Evolutionary conservation across 2,329 filamentous ascomycete species (phyloP).

Genomic region (Simplicillium aogashimaense): DNA sequence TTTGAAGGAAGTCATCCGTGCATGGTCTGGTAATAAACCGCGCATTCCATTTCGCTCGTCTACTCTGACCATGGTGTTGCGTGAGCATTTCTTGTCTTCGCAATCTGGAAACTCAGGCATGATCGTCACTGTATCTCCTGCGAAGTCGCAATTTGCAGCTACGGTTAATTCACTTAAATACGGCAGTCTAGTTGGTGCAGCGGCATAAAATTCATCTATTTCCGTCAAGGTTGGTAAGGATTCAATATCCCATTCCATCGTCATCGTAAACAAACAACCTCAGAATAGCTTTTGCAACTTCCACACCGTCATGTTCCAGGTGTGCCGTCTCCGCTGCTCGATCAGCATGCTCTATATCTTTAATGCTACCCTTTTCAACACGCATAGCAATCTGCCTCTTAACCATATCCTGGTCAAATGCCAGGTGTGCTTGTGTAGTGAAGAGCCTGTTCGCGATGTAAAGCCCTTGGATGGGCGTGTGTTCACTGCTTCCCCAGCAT

Average conservation of each 20-base stretch:
- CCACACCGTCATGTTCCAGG: conserved; percentile 59
- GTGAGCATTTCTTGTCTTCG: conserved; percentile 21
- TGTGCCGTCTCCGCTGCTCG: conserved; percentile 52
- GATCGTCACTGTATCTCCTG: conserved; percentile 24
- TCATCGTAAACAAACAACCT: conserved; percentile 42
- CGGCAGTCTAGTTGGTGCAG: conserved; percentile 24
- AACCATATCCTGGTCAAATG: conserved; percentile 63
- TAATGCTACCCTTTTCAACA: conserved; percentile 48
- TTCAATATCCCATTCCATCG: conserved; percentile 21
- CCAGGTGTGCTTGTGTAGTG: conserved; percentile 70
- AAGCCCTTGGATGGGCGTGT: conserved; percentile 64
- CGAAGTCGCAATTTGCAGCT: conserved; percentile 22
- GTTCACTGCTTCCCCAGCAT: conserved; percentile 52
- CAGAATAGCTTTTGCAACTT: conserved; percentile 57
- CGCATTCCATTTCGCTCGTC: conserved; percentile 30
- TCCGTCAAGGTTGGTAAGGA: no score
- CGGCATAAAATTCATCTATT: not conserved
- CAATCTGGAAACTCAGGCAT: conserved; percentile 8
- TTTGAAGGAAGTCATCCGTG: conserved; percentile 34
- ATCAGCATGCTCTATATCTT: conserved; percentile 50
- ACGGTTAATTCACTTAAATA: conserved; percentile 33
- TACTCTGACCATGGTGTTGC: conserved; percentile 30
- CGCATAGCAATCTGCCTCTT: conserved; percentile 51
- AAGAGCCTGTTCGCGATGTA: conserved; percentile 57
- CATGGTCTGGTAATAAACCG: conserved; percentile 19